Base-by-base conservation (phyloP, 2,329 filamentous ascomycete species). In the Colletotrichum sp. region DNA sequence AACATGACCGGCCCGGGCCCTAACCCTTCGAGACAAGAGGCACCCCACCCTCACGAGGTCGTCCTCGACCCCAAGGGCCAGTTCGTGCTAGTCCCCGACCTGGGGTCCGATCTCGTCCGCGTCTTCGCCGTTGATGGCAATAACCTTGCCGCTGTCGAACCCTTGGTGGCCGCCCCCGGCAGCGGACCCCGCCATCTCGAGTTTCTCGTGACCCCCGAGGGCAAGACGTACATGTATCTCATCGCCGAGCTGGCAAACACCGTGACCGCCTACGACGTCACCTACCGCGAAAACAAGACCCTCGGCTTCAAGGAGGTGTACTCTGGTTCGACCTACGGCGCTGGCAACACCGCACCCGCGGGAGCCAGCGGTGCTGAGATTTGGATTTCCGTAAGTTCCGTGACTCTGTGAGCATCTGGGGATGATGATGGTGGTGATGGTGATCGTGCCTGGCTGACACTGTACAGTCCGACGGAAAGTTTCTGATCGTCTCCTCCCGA, bases 401-500 rank as follows among this genome's bases (percentile, higher is more conserved):
- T 52, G n/a, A 52, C 43, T 52, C n/a, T 22, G n/a, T 13, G 43
- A n/a, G 52, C 22, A 28, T 34, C 52, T 25, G 25, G 18, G 32
- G 56, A 16, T 6, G 15, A 43, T 12, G 10, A 22, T 52, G 13
- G 16, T 7, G 9, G 22, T 13, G n/a, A 25, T 12, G 9, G 22
- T 13, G n/a, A 32, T 18, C 34, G 9, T 69, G 18, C 39, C 9
- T 71, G 32, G 58, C 67, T 77, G n/a, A 76, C 39, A 9, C 13
- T 10, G 15, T 9, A 25, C 70, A 92, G 91, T 89, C 91, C 65
- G 90, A 92, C 79, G 86, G 88, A 75, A 89, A 88, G 43, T 94
- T 92, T 85, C 81, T 96, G 67, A 87, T 94, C 78, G 88, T 94
- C 56, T 93, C 93, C 4, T 94, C 94, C 77, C 92, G 94, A 76